Conservation (phyloP, 2,329 filamentous ascomycete species). For the Aureobasidium melanogenum region DNA sequence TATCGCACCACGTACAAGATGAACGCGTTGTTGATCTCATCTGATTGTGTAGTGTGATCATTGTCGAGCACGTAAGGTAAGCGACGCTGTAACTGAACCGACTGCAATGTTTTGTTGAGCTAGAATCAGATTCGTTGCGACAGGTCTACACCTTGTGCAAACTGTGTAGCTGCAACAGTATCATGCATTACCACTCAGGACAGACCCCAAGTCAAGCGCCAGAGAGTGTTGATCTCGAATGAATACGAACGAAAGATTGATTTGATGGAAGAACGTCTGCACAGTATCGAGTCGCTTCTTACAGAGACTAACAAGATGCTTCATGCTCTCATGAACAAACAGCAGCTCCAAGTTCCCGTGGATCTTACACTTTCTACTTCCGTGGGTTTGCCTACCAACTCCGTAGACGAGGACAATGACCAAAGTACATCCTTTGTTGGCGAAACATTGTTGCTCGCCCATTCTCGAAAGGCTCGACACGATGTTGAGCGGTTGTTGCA, state of each 20-base stretch:
- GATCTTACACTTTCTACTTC: not conserved
- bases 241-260: not conserved
- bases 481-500: not conserved
- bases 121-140: not conserved
- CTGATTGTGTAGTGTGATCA: not conserved
- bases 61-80: not conserved
- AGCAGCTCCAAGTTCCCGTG: not conserved
- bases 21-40: not conserved
- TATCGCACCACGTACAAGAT: not conserved
- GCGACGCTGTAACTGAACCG: not conserved
- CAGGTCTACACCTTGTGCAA: not conserved
- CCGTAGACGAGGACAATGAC: not conserved
- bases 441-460: not conserved
- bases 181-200: not conserved
- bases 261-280: not conserved
- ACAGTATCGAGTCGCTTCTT: not conserved
- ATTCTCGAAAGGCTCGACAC: not conserved
- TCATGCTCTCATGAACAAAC: not conserved
- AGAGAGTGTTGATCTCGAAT: not conserved
- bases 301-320: not conserved
- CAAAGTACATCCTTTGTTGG: not conserved
- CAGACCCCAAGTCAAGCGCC: not conserved
- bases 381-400: too few species aligned
- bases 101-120: too few species aligned
- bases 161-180: not conserved